These are phyloP conservation scores for Kitagawia praeruptora DNA, from an alignment of 129 eudicot genomes.

Conservation along the genomic window DNA sequence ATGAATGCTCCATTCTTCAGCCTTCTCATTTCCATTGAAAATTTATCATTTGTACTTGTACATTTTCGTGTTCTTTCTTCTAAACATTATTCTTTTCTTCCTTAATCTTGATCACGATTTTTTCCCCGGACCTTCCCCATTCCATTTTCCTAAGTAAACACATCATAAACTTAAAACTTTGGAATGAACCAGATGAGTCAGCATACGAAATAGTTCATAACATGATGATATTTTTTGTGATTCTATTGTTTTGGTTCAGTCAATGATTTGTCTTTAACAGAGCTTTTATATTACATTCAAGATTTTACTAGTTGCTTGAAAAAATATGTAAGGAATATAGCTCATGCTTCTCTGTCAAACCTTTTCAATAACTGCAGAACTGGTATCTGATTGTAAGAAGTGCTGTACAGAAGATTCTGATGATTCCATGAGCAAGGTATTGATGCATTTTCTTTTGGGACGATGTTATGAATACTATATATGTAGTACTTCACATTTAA, in stretches of 20 bases:
- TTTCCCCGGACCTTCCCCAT: not conserved
- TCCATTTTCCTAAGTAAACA: not conserved
- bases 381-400: slow-evolving; percentile 78
- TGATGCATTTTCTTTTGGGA: not conserved
- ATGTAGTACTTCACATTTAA: not conserved
- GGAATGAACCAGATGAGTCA: not conserved
- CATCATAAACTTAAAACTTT: too few relatives aligned
- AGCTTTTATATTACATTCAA: too few relatives aligned
- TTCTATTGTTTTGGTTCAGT: not conserved
- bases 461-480: not conserved
- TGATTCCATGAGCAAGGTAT: slow-evolving; percentile 88
- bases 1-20: not conserved
- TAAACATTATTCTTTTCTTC: not conserved
- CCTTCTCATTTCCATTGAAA: not conserved
- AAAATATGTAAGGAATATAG: not conserved
- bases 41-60: not conserved
- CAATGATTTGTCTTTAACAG: not conserved
- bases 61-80: not conserved
- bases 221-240: not conserved
- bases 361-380: slow-evolving; percentile 36
- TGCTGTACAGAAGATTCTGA: slow-evolving; percentile 91
- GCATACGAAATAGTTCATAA: not conserved
- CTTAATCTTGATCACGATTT: not conserved
- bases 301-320: not conserved
- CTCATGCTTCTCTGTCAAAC: not conserved